Percentiles rank a stretch among this genome's conserved stretches.
These are phyloP conservation scores for Lasiosphaeria miniovina DNA, from an alignment of 495 filamentous ascomycete genomes.

Conservation along the genomic window DNA sequence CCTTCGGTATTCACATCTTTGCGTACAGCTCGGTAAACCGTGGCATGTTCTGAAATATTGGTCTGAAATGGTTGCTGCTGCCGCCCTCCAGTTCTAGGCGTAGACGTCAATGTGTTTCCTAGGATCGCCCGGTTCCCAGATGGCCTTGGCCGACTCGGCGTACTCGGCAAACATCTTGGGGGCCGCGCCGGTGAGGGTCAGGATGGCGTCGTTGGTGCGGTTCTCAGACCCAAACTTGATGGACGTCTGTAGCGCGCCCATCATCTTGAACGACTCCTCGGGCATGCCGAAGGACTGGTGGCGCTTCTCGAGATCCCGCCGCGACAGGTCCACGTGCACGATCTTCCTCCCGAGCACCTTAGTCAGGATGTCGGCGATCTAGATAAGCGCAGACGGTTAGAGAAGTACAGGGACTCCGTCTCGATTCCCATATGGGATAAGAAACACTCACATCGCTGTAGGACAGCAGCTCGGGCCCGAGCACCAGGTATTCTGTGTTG, in stretches of 20 bases:
- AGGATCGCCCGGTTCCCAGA: slow-evolving; percentile 20
- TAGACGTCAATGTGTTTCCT: background rate
- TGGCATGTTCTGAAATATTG: too few relatives aligned
- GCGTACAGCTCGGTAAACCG: too few relatives aligned
- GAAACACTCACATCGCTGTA: slow-evolving; percentile 43
- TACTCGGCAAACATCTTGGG: slow-evolving; percentile 35
- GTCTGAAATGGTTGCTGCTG: background rate
- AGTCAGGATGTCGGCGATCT: slow-evolving; percentile 45
- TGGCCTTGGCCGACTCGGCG: slow-evolving; percentile 32
- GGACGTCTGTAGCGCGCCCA: slow-evolving; percentile 36
- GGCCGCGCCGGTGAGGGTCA: slow-evolving; percentile 32
- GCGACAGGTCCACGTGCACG: slow-evolving; percentile 42
- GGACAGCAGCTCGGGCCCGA: slow-evolving; percentile 46
- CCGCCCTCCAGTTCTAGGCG: background rate
- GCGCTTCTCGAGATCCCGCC: slow-evolving; percentile 27
- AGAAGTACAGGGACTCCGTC: background rate
- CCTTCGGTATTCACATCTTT: too few relatives aligned
- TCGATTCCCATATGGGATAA: background rate
- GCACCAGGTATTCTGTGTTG: slow-evolving; percentile 43
- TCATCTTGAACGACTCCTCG: slow-evolving; percentile 30
- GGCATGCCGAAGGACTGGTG: slow-evolving; percentile 30
- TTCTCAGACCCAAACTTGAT: slow-evolving; percentile 40
- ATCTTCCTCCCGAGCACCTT: slow-evolving; percentile 38
- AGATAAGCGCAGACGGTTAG: background rate
- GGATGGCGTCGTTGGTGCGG: slow-evolving; percentile 37